phyloP scores from a whole-genome alignment of 768 basidiomycete species.

The Suillus subalutaceus region DNA sequence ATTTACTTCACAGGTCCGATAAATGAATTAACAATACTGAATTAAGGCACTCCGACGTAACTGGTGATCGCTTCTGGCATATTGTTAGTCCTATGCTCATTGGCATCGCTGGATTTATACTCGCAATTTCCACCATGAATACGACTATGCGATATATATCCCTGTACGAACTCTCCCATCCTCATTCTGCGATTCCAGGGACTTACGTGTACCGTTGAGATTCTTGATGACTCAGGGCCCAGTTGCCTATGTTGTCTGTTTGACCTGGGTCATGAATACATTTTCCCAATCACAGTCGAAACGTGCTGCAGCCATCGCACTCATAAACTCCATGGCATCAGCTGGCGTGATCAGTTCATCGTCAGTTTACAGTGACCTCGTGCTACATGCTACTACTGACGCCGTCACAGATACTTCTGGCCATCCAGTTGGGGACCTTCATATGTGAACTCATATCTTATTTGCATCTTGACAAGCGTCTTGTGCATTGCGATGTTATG shows the following conservation, averaged over 20 bases:
- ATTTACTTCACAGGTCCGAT: neutral
- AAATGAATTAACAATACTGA: conserved; percentile 9
- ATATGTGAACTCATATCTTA: conserved; percentile 68
- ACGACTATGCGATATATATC: conserved; percentile 65
- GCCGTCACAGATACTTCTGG: conserved; percentile 57
- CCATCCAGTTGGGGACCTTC: conserved; percentile 68
- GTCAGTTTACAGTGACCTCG: conserved; percentile 43
- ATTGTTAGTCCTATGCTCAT: conserved; percentile 53
- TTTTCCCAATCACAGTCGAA: conserved; percentile 80
- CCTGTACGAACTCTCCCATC: conserved; percentile 41
- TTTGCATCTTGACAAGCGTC: conserved; percentile 64
- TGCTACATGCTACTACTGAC: neutral
- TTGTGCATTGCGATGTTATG: conserved; percentile 52
- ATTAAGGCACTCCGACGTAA: conserved; percentile 68
- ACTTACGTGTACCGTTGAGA: conserved; percentile 35
- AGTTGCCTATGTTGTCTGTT: conserved; percentile 67
- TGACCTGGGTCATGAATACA: conserved; percentile 52
- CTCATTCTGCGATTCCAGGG: neutral
- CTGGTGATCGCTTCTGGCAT: conserved; percentile 74
- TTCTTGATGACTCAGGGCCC: conserved; percentile 78
- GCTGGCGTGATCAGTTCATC: conserved; percentile 82
- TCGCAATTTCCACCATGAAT: conserved; percentile 66
- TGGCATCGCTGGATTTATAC: conserved; percentile 67
- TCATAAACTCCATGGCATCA: conserved; percentile 78
- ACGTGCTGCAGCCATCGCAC: conserved; percentile 78